Conservation (phyloP, 306 rosid genomes). For the Quercus alba region DNA sequence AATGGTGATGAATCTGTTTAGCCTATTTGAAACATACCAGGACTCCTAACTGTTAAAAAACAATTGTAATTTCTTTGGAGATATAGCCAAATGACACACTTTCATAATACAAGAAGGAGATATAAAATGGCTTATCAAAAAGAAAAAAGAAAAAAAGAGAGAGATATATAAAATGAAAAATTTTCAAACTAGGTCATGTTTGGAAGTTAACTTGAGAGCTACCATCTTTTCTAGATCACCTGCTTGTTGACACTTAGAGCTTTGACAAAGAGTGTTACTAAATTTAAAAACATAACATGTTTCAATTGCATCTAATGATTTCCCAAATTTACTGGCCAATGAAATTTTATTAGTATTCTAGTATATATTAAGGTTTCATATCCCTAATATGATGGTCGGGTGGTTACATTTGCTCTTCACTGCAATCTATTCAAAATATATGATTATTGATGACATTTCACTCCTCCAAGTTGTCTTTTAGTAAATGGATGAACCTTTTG, state of each 20-base stretch:
- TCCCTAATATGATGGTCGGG: not conserved
- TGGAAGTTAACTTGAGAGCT: not conserved
- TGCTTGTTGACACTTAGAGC: not conserved
- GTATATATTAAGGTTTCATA: not conserved
- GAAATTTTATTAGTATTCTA: too few species aligned
- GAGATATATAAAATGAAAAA: not conserved
- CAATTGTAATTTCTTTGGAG: not conserved
- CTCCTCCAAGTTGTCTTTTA: not conserved
- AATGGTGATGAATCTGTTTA: not conserved
- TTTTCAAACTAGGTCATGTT: not conserved
- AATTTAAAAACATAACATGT: not conserved
- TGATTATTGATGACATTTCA: not conserved
- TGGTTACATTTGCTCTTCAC: not conserved
- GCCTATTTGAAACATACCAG: not conserved
- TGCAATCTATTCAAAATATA: not conserved
- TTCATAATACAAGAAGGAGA: not conserved
- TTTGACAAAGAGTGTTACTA: not conserved
- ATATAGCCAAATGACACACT: not conserved
- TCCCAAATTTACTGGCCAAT: not conserved
- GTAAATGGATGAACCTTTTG: not conserved
- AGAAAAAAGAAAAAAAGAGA: too few species aligned
- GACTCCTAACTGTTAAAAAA: not conserved
- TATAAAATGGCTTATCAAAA: too few species aligned
- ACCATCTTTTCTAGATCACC: not conserved
- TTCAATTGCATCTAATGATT: not conserved